These are phyloP conservation scores for Tulasnella sp. DNA, from an alignment of 768 basidiomycete genomes.

Conservation along the genomic window DNA sequence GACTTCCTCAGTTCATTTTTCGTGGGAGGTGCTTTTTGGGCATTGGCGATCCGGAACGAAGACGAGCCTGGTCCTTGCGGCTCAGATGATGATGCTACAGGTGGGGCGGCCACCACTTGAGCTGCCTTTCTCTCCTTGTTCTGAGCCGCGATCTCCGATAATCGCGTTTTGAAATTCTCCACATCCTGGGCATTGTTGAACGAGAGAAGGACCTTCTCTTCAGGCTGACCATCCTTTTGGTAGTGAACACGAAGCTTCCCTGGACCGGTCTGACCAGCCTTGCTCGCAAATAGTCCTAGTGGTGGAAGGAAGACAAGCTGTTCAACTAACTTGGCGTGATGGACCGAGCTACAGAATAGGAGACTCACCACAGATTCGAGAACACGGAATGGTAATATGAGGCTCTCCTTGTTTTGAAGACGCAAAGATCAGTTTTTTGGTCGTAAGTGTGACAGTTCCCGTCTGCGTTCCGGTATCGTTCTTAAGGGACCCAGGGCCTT, in stretches of 20 bases:
- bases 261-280: neutral
- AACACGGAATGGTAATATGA: conserved; percentile 1
- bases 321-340: neutral
- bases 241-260: neutral
- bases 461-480: neutral
- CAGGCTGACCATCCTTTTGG: neutral
- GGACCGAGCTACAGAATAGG: neutral
- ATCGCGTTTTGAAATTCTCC: conserved; percentile 7
- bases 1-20: conserved; percentile 7
- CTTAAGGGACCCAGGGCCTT: conserved; percentile 10
- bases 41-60: neutral
- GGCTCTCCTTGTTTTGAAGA: conserved; percentile 9
- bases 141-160: neutral
- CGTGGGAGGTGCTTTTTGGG: neutral
- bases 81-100: neutral
- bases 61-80: conserved; percentile 2
- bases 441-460: conserved; percentile 2
- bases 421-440: conserved; percentile 2
- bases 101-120: neutral
- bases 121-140: conserved; percentile 8
- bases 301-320: neutral
- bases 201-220: neutral
- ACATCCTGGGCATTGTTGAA: conserved; percentile 1
- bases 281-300: conserved; percentile 8
- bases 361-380: neutral